Percentiles rank a stretch among this genome's conserved stretches.
phyloP scores from a whole-genome alignment of 2,329 filamentous ascomycete genomes.

The Aspergillus texensis region DNA sequence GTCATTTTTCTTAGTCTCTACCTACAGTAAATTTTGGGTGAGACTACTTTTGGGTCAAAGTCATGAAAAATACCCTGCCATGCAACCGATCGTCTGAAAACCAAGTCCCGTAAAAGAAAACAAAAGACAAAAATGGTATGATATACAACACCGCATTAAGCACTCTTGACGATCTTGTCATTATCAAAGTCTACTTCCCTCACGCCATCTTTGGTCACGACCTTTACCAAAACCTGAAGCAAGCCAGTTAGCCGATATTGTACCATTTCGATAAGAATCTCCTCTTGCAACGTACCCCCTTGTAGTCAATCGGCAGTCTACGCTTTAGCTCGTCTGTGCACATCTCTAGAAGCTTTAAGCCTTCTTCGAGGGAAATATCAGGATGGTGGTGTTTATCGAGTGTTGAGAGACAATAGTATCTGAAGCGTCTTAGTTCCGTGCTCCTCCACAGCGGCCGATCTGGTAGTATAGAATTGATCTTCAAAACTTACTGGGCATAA shows the following conservation, averaged over 20 bases:
- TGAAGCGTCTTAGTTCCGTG: constrained; percentile 37
- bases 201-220: constrained; percentile 92
- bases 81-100: constrained; percentile 28
- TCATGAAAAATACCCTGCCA: constrained; percentile 23
- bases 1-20: constrained; percentile 24
- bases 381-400: constrained; percentile 99
- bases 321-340: constrained; percentile 97
- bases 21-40: constrained; percentile 9
- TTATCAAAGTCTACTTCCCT: constrained; percentile 83
- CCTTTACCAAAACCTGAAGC: constrained; percentile 69
- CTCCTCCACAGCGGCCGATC: background rate
- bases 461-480: background rate
- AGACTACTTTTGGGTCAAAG: constrained; percentile 20
- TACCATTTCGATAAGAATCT: constrained; percentile 3
- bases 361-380: constrained; percentile 84
- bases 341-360: constrained; percentile 88
- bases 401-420: constrained; percentile 96
- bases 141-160: constrained; percentile 44
- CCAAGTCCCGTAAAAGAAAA: constrained; percentile 30
- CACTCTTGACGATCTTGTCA: constrained; percentile 60
- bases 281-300: constrained; percentile 67
- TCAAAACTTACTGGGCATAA: constrained; percentile 79
- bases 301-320: constrained; percentile 97
- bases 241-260: constrained; percentile 19
- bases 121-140: constrained; percentile 33